Evolutionary conservation across 768 basidiomycete genomes (phyloP), one percentile per base, ranked within the genome.

Genomic region (Ramaria rubella): DNA sequence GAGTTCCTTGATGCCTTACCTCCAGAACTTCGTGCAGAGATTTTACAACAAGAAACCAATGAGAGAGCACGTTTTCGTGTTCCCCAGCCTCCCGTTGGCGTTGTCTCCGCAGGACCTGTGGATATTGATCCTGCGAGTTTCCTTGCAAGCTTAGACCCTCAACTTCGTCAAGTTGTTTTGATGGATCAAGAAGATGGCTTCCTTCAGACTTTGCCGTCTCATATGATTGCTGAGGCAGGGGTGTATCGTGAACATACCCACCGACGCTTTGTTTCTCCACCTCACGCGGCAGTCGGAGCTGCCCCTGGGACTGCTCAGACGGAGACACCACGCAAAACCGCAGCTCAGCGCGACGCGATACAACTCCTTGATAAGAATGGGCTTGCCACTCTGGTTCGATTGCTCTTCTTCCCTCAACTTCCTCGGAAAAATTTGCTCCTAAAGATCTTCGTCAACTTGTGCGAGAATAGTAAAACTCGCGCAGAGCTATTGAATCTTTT

Each of bases 1-100:
- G 96, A 99, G 72, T 99, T 99, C 72, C 79, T 99, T 45, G 90
- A 97, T 62, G 96, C 96, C 1, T 76, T 98, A 4, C 96, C 96
- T 3, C 90, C 94, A 2, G 94, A 96, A 64, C 90, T 99, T 55
- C 87, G 96, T 23, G 94, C 93, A 1, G 96, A 99, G 67, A 93
- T 99, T 46, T 82, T 99, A 23, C 92, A 96, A 67, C 94, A 97
- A 71, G 95, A 98, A 71, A 83, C 87, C 3, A 70, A 88, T 55
- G 94, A 97, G 63, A 84, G 85, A 55, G 76, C 85, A 24, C 65
- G 65, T 8, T 63, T 61, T 34, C 79, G 82, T 31, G 67, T 73
- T 21, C 68, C 60, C 7, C 71, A 73, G 49, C 71, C 71, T 8
- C 72, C 74, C 17, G 69, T 75, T 14, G 66, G 64, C 4, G 58